These are phyloP conservation scores for Bolboschoenus planiculmis DNA, from an alignment of 176 grass and related monocot genomes.

Conservation along the genomic window DNA sequence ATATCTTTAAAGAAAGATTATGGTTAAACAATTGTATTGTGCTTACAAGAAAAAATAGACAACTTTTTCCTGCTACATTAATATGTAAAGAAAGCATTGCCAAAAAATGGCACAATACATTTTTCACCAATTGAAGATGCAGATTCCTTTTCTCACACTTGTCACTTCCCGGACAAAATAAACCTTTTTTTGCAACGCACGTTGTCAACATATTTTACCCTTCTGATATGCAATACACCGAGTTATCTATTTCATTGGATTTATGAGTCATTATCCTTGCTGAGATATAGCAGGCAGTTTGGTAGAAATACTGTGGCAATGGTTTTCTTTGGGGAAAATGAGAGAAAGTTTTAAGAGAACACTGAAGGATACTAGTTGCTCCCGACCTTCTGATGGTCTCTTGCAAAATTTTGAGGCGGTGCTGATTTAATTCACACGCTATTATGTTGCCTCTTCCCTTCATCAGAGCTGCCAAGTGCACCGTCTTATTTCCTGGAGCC, in stretches of 20 bases:
- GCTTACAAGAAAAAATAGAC: not conserved
- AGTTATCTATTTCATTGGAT: not conserved
- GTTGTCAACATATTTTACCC: not conserved
- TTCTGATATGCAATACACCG: not conserved
- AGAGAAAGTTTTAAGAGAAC: not conserved
- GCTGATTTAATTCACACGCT: slow-evolving; percentile 79
- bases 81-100: not conserved
- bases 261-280: not conserved
- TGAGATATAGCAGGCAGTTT: not conserved
- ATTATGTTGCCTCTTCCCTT: slow-evolving; percentile 73
- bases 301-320: not conserved
- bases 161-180: not conserved
- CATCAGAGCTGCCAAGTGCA: slow-evolving; percentile 85
- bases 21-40: slow-evolving; percentile 18
- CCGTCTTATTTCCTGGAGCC: slow-evolving; percentile 99
- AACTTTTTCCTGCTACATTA: no score
- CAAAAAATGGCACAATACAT: not conserved
- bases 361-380: slow-evolving; percentile 78
- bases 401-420: slow-evolving; percentile 64
- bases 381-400: slow-evolving; percentile 76
- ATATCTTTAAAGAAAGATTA: slow-evolving; percentile 58
- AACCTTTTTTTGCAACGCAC: not conserved
- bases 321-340: not conserved
- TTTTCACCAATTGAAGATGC: not conserved
- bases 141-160: not conserved